phyloP scores from a whole-genome alignment of 331 rosid genomes.

The Phaseolus coccineus region DNA sequence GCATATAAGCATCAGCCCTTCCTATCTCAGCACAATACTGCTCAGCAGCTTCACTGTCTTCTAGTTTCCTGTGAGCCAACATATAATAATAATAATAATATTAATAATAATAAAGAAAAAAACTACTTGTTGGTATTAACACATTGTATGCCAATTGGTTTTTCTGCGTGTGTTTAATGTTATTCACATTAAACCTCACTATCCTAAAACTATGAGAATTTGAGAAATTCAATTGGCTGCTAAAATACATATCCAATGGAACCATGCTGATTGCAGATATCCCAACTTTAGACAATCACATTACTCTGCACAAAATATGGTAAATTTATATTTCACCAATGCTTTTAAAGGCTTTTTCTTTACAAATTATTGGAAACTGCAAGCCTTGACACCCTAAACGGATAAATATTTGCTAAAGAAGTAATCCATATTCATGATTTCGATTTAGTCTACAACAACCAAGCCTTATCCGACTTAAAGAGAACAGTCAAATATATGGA shows the following conservation, averaged over 20 bases:
- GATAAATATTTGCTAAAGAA: background rate
- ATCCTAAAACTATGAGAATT: slow-evolving; percentile 11
- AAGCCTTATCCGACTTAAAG: slow-evolving; percentile 13
- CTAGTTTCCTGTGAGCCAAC: slow-evolving; percentile 75
- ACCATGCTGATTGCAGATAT: slow-evolving; percentile 1
- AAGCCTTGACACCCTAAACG: slow-evolving; percentile 4
- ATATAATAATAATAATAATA: slow-evolving; percentile 31
- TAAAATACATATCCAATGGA: slow-evolving; percentile 7
- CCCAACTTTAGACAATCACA: slow-evolving; percentile 12
- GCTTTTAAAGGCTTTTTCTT: slow-evolving; percentile 1
- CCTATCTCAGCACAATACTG: slow-evolving; percentile 99
- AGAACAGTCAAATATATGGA: slow-evolving; percentile 15
- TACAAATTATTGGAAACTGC: background rate
- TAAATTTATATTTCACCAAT: slow-evolving; percentile 6
- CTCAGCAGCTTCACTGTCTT: slow-evolving; percentile 99
- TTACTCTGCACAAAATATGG: background rate
- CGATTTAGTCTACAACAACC: background rate
- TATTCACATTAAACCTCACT: slow-evolving; percentile 17
- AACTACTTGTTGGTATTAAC: slow-evolving; percentile 7
- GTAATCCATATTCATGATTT: slow-evolving; percentile 20
- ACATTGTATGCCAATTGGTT: slow-evolving; percentile 42
- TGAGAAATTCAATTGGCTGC: slow-evolving; percentile 13
- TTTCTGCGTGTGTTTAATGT: slow-evolving; percentile 5
- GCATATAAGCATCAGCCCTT: slow-evolving; percentile 96
- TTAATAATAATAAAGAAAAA: background rate